Percentiles rank a stretch among this genome's conserved stretches.
These are phyloP conservation scores for Penicillium flavigenum DNA, from an alignment of 495 filamentous ascomycete species.

Conservation along the genomic window DNA sequence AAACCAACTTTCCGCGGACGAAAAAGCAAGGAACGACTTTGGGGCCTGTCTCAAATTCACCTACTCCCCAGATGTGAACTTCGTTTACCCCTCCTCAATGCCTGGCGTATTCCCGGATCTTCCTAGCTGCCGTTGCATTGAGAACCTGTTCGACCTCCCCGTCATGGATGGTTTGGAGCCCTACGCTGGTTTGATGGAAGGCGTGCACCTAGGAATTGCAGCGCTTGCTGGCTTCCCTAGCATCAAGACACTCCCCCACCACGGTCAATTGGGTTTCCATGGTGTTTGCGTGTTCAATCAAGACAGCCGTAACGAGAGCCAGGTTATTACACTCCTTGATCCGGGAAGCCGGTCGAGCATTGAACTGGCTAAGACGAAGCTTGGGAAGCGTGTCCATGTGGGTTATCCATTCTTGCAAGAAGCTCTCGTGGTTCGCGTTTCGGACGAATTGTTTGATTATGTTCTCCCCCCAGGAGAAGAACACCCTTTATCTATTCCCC, in stretches of 20 bases:
- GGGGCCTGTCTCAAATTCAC: conserved; percentile 92
- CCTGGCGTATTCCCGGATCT: conserved; percentile 91
- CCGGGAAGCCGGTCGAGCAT: conserved; percentile 67
- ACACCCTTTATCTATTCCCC: conserved; percentile 63
- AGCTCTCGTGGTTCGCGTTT: conserved; percentile 82
- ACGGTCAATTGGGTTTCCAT: conserved; percentile 79
- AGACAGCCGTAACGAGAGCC: conserved; percentile 94
- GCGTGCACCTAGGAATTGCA: conserved; percentile 73
- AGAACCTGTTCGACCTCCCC: conserved; percentile 94
- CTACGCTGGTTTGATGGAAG: conserved; percentile 81
- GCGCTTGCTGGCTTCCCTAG: conserved; percentile 93
- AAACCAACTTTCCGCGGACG: conserved; percentile 66
- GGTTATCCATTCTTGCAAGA: conserved; percentile 97
- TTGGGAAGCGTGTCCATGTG: conserved; percentile 84
- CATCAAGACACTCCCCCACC: conserved; percentile 77
- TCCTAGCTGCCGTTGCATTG: conserved; percentile 80
- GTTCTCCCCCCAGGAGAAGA: conserved; percentile 59
- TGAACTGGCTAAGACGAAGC: conserved; percentile 69
- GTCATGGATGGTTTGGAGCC: conserved; percentile 87
- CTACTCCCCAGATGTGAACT: conserved; percentile 73
- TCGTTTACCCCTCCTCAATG: conserved; percentile 78
- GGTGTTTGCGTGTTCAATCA: conserved; percentile 96
- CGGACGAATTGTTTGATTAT: conserved; percentile 93
- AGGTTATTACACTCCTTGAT: conserved; percentile 82
- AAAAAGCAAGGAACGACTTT: conserved; percentile 83